Base-by-base conservation (phyloP, 148 eudicot species). In the Fallopia convolvulus region DNA sequence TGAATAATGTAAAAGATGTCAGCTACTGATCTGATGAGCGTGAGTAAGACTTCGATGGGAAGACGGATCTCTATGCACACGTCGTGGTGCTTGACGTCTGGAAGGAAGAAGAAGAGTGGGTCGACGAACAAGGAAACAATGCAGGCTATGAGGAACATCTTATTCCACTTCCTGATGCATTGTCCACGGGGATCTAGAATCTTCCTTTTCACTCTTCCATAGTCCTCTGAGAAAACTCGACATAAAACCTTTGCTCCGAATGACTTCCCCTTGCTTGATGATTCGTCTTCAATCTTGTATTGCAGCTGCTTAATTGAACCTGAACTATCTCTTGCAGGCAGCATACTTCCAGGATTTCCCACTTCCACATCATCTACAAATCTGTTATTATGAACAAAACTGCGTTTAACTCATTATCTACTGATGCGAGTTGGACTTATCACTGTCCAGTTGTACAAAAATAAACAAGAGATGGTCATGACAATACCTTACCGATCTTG, bases 191-290 rank as follows among this genome's bases (percentile, higher is more conserved):
- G 97, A 83, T 91, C 93, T 30, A 85, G 49, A 32, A 91, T 85
- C 70, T 85, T 84, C 72, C 47, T 85, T 81, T 81, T 86, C 41
- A 80, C 84, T 17, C 82, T 40, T 14, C 84, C 90, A 21, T 89
- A 91, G 60, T 89, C 97, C 74, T 91, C 97, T 0, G 93, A 89
- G 63, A 91, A 91, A 2, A 91, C 97, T 65, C 97, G 82, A 12
- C 86, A 88, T 9, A 91, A 61, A 9, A 89, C 91, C 75, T 81
- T 85, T 7, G 86, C 82, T 74, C 83, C 88, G 36, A 89, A 47
- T 6, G 87, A 83, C 56, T 44, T 83, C 52, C 78, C 77, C 32
- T 70, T 36, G 65, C 8, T 41, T 40, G 49, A 50, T 41, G 46
- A 3, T 74, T 49, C 72, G 44, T 53, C 72, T 70, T 20, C 79